Evolutionary conservation across 2,329 filamentous ascomycete genomes (phyloP), one percentile per base, ranked within the genome.

Genomic region (Pseudodiploospora longispora): DNA sequence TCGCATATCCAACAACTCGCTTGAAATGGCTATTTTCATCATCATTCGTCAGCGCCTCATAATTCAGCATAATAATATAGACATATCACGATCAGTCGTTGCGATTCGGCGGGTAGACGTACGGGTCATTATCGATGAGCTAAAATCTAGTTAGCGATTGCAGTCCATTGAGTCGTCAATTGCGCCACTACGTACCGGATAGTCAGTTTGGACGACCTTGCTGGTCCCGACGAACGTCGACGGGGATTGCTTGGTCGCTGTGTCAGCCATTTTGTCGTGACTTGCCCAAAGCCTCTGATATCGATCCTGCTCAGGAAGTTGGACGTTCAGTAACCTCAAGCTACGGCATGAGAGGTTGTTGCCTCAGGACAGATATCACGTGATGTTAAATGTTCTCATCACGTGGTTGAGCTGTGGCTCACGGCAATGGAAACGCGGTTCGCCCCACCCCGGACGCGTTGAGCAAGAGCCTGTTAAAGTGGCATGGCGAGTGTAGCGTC

Each of bases 111-210:
- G 27, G 10, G 4, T 10, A 31, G 38, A 65, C 64, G 46, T 90
- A 96, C 90, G 93, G 93, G 70, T 98, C 93, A 73, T 87, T 94
- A 75, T 98, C 93, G 69, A 98, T 97, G 72, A 97, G 85, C 93
- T 98, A 70, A 55, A 60, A 60, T 51, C 47, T 48, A 38, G 45
- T 58, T 52, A 55, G 48, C 35, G 33, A 36, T 36, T 9, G 2
- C 36, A 34, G 19, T 1, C 36, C 46, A 44, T 34, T 41, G 46
- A 27, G 46, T 48, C 43, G 39, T 40, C 46, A 46, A 52, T 55
- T 58, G 50, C 51, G 47, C 43, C 34, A 38, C 46, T 44, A 73
- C 87, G 60, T 72, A 97, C 93, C 47, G 91, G 91, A 66, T 87
- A 97, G 49, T 93, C 83, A 58, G 86, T 87, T 64, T 83, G 75